Percentiles rank a stretch among this genome's conserved stretches.
Evolutionary conservation across 2,329 filamentous ascomycete species (phyloP).

Genomic region (Neofusicoccum umdonicola): DNA sequence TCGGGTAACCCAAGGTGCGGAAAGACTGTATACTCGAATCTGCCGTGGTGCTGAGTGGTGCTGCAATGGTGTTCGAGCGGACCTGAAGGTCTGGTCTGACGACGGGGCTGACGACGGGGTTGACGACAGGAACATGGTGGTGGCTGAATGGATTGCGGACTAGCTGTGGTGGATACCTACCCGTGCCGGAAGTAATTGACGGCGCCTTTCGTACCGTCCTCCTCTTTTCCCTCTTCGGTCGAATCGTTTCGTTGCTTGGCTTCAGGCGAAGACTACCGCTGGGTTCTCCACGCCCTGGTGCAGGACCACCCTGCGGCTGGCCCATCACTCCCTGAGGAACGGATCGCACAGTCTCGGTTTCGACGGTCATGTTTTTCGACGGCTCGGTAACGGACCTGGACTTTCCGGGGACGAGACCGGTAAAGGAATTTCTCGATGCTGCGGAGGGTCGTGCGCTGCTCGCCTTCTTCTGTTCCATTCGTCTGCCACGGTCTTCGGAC

Average conservation of each 20-base stretch:
- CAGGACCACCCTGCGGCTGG: conserved; percentile 54
- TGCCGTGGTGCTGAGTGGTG: background rate
- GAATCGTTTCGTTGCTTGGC: conserved; percentile 91
- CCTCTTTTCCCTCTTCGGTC: conserved; percentile 91
- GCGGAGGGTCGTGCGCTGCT: background rate
- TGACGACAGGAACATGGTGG: conserved; percentile 22
- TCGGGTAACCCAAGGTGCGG: background rate
- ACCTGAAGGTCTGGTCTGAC: conserved; percentile 25
- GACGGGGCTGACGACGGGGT: background rate
- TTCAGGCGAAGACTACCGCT: conserved; percentile 78
- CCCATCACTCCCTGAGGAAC: conserved; percentile 80
- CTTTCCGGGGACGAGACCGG: conserved; percentile 63
- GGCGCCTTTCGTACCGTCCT: conserved; percentile 73
- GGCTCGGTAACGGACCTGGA: conserved; percentile 66
- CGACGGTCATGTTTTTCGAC: conserved; percentile 90
- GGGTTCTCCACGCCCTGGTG: conserved; percentile 59
- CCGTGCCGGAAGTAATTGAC: conserved; percentile 66
- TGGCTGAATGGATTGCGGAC: conserved; percentile 30
- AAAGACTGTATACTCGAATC: background rate
- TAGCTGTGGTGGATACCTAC: conserved; percentile 52
- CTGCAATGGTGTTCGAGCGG: conserved; percentile 24
- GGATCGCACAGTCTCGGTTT: conserved; percentile 92
- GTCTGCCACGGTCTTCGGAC: conserved; percentile 41
- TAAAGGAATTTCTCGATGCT: conserved; percentile 63
- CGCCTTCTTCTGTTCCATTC: conserved; percentile 42